Evolutionary conservation across 257 asterid genomes (phyloP).

Genomic region (Lithospermum erythrorhizon): DNA sequence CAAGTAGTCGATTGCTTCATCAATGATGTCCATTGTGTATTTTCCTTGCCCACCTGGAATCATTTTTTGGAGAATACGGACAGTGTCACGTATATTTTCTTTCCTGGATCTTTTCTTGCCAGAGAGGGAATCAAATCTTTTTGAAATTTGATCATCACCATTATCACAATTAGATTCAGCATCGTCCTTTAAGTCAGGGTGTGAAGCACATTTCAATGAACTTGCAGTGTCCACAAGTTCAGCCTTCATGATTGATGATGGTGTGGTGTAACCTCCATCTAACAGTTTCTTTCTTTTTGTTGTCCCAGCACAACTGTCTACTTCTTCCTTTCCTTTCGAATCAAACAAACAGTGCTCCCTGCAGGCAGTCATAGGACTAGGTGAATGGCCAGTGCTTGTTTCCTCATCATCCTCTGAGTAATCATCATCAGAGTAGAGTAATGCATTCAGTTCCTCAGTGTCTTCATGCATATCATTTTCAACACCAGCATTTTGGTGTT

Average conservation of each 20-base stretch:
- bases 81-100: constrained; percentile 42
- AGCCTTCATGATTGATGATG: constrained; percentile 4
- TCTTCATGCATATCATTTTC: constrained; percentile 68
- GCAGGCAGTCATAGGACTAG: constrained; percentile 60
- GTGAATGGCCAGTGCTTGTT: constrained; percentile 87
- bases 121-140: constrained; percentile 16
- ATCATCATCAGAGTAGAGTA: constrained; percentile 61
- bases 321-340: constrained; percentile 43
- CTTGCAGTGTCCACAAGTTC: constrained; percentile 13
- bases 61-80: constrained; percentile 45
- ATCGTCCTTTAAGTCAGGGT: constrained; percentile 37
- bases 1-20: constrained; percentile 65
- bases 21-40: constrained; percentile 48
- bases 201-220: constrained; percentile 21
- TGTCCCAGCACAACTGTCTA: constrained; percentile 43
- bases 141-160: constrained; percentile 11
- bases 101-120: constrained; percentile 43
- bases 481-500: constrained; percentile 22
- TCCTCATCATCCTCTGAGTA: constrained; percentile 60
- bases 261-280: constrained; percentile 21
- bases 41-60: constrained; percentile 56
- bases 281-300: constrained; percentile 43
- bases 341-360: constrained; percentile 18
- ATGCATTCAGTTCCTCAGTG: constrained; percentile 76
- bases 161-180: constrained; percentile 58